Conservation (phyloP, 2,329 filamentous ascomycete genomes). For the Knoxdaviesia capensis region DNA sequence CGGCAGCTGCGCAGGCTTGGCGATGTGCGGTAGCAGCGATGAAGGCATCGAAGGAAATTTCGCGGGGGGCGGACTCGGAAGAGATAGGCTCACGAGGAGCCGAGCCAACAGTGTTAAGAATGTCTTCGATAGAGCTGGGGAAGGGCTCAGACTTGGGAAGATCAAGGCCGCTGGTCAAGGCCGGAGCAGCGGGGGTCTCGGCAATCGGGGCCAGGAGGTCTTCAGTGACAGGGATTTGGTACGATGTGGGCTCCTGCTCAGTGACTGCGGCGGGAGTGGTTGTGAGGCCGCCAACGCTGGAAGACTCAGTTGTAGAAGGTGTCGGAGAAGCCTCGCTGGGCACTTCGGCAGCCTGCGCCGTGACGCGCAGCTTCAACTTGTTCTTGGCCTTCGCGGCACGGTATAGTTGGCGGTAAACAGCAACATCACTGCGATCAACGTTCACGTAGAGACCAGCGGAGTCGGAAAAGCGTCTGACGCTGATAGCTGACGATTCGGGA, state of each 20-base stretch:
- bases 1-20: too few relatives aligned
- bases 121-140: too few relatives aligned
- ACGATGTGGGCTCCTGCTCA: background rate
- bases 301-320: background rate
- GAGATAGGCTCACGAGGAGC: too few relatives aligned
- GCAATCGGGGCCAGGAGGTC: background rate
- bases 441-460: conserved; percentile 64
- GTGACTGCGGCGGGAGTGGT: too few relatives aligned
- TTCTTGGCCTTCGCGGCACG: conserved; percentile 94
- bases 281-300: background rate
- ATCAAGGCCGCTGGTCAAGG: too few relatives aligned
- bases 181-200: too few relatives aligned
- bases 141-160: too few relatives aligned
- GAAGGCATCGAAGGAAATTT: too few relatives aligned
- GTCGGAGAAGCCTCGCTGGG: conserved; percentile 8
- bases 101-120: too few relatives aligned
- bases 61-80: too few relatives aligned
- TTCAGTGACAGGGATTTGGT: background rate
- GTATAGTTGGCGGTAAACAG: conserved; percentile 92
- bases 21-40: too few relatives aligned
- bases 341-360: conserved; percentile 15
- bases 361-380: conserved; percentile 78
- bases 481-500: conserved; percentile 14
- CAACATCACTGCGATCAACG: conserved; percentile 55
- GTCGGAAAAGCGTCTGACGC: conserved; percentile 89